Conservation (phyloP, 176 grass and related monocot species). For the Triticum aestivum region DNA sequence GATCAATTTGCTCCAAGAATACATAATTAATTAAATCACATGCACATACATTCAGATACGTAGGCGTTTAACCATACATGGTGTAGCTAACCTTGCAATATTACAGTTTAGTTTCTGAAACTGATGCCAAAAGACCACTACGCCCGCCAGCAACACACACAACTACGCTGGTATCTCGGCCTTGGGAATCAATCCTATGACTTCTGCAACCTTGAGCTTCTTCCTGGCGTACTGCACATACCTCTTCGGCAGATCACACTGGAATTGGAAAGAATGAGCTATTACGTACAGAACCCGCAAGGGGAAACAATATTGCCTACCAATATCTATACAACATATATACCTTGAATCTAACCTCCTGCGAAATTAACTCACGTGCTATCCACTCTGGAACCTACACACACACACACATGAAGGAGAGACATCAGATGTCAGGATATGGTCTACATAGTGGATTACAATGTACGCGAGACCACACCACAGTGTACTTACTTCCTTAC, state of each 20-base stretch:
- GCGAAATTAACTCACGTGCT: background rate
- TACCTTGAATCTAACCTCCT: background rate
- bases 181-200: background rate
- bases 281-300: background rate
- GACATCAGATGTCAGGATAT: background rate
- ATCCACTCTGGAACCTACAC: background rate
- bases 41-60: too few species aligned
- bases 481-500: background rate
- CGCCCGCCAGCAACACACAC: background rate
- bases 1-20: too few species aligned
- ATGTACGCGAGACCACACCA: background rate
- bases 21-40: too few species aligned
- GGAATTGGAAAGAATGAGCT: background rate
- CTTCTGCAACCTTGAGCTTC: slow-evolving; percentile 1
- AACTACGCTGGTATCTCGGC: background rate
- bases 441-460: background rate
- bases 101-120: too few species aligned
- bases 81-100: too few species aligned
- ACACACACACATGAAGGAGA: background rate
- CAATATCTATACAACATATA: background rate
- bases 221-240: background rate
- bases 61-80: too few species aligned
- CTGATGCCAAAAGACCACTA: background rate
- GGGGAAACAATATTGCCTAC: background rate
- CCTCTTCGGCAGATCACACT: background rate